Percentiles rank a stretch among this genome's conserved stretches.
Conservation (phyloP, 805 yeast species). For the Barnettozyma botsteinii region DNA sequence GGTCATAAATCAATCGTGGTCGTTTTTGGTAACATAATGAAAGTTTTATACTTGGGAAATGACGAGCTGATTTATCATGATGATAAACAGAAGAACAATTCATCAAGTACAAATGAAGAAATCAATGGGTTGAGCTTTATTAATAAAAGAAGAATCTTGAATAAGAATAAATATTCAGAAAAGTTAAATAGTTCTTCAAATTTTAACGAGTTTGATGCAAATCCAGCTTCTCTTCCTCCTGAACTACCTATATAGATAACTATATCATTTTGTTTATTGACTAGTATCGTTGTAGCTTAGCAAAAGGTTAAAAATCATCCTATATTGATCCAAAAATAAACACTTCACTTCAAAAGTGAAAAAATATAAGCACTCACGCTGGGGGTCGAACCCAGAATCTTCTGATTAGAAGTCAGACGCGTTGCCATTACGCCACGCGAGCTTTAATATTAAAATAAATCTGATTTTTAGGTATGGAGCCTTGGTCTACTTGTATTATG, state of each 20-base stretch:
- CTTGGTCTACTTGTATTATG: no score
- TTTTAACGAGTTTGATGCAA: conserved; percentile 21
- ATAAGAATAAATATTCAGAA: conserved; percentile 9
- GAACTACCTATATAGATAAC: conserved; percentile 13
- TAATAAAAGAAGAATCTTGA: conserved; percentile 37
- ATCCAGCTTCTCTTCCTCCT: conserved; percentile 18
- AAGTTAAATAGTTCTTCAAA: conserved; percentile 13
- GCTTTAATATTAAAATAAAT: conserved; percentile 3
- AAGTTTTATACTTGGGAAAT: conserved; percentile 68
- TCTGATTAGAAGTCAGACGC: conserved; percentile 33
- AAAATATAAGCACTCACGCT: conserved; percentile 35
- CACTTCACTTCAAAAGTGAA: not conserved
- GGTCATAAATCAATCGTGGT: conserved; percentile 77
- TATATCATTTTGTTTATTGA: no score
- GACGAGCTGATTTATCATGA: conserved; percentile 64
- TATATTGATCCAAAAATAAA: not conserved
- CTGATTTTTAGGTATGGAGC: no score
- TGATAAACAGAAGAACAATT: conserved; percentile 33
- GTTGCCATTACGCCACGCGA: conserved; percentile 18
- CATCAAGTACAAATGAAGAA: conserved; percentile 25
- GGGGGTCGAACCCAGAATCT: conserved; percentile 49
- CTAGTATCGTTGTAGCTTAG: not conserved
- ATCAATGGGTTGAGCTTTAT: conserved; percentile 47
- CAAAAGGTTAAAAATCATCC: not conserved
- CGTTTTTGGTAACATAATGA: conserved; percentile 67